These are phyloP conservation scores for Saururus chinensis DNA, from an alignment of 164 flowering plant genomes.

Conservation along the genomic window DNA sequence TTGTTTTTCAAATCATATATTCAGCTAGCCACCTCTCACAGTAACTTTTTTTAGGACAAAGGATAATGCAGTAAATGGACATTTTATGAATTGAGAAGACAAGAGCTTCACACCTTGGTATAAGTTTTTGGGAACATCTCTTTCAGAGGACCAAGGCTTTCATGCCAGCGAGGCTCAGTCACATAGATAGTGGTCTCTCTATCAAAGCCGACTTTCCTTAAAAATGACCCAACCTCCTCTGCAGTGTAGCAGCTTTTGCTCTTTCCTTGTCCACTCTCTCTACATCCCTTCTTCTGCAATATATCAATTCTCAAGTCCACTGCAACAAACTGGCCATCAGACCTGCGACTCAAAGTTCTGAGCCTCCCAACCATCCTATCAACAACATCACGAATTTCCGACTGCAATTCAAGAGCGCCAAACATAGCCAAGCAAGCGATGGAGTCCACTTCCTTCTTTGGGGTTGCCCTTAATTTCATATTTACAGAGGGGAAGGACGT, in stretches of 20 bases:
- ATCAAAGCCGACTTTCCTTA: constrained; percentile 60
- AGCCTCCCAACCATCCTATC: constrained; percentile 72
- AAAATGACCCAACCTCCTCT: constrained; percentile 56
- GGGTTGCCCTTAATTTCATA: constrained; percentile 41
- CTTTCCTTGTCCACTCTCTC: constrained; percentile 22
- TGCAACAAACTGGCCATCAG: constrained; percentile 68
- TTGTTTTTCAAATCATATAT: too few relatives aligned
- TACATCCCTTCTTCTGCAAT: constrained; percentile 70
- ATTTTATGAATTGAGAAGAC: not conserved
- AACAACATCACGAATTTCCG: constrained; percentile 65
- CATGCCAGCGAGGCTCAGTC: constrained; percentile 76
- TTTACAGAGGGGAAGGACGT: constrained; percentile 80
- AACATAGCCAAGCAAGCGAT: constrained; percentile 79
- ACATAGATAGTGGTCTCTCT: constrained; percentile 66
- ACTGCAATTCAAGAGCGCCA: constrained; percentile 63
- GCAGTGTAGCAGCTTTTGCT: constrained; percentile 60
- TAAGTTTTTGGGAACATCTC: constrained; percentile 75
- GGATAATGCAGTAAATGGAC: not conserved
- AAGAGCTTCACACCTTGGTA: constrained; percentile 51
- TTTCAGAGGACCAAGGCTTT: constrained; percentile 60
- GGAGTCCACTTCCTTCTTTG: constrained; percentile 30
- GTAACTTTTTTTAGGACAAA: not conserved
- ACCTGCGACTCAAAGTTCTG: constrained; percentile 54
- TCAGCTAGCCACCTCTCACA: too few relatives aligned
- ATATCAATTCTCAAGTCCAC: constrained; percentile 79